phyloP scores from a whole-genome alignment of 139 green algal genomes.

The Astrephomene gubernaculifera region DNA sequence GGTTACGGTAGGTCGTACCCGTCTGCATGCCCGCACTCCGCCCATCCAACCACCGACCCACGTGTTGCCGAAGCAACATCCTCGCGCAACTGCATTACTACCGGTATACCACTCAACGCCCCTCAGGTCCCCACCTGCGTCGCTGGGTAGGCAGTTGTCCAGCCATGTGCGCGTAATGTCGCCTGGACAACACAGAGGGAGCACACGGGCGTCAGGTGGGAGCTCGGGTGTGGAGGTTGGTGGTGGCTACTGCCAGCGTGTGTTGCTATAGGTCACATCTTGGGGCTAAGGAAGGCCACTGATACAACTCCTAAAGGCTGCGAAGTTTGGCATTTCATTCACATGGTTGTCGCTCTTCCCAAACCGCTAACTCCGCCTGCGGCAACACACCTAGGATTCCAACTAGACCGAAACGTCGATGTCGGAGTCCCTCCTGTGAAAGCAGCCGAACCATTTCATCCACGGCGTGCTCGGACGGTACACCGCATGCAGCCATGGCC shows the following conservation, averaged over 20 bases:
- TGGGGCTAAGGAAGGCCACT: background rate
- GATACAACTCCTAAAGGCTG: too few species aligned
- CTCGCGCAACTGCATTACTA: background rate
- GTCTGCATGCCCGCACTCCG: too few species aligned
- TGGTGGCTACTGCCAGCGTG: background rate
- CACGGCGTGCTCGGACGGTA: background rate
- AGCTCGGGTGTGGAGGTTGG: background rate
- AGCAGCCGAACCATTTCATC: background rate
- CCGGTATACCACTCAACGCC: background rate
- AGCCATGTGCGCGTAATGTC: background rate
- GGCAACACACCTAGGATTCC: slow-evolving; percentile 7
- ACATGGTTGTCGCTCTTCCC: background rate
- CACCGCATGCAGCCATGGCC: background rate
- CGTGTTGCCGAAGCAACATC: too few species aligned
- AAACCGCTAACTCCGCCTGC: background rate
- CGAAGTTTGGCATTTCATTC: background rate
- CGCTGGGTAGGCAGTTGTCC: background rate
- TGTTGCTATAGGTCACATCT: background rate
- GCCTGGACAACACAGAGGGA: background rate
- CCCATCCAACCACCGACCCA: too few species aligned
- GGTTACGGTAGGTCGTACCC: too few species aligned
- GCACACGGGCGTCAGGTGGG: background rate
- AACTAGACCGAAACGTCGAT: background rate
- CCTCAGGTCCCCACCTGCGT: background rate
- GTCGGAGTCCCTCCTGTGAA: background rate